Base-by-base conservation (phyloP, 2,329 filamentous ascomycete genomes). In the Mycosphaerella arachidis region DNA sequence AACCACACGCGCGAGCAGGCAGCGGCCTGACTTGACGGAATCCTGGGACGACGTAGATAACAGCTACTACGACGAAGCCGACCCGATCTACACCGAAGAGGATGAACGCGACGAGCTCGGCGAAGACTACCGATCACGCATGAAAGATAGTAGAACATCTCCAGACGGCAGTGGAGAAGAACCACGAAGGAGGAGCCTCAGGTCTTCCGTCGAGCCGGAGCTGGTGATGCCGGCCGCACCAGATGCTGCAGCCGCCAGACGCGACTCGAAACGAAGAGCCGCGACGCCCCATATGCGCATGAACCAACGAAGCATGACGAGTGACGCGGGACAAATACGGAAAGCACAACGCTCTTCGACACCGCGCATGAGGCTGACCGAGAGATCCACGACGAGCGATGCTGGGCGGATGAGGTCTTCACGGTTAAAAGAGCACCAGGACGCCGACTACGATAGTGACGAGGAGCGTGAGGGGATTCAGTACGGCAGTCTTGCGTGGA, bases 141-240 rank as follows among this genome's bases (percentile, higher is more conserved):
- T 57, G 40, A 58, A 57, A 16, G 64, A 59, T 48, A 66, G 58
- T 9, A 65, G 62, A 33, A 63, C 58, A 12, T 54, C 58, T 30
- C 33, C 31, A 55, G 58, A 46, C 50, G 63, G 27, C 46, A 51
- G 6, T 20, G 45, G 31, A 52, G 61, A 63, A 45, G 54, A 53
- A 33, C 63, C 64, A 27, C 63, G 52, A 40, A 68, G 59, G 52
- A 61, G 63, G n/a, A 62, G 33, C 54, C 65, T 64, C 20, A 54
- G 65, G 40, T 67, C 63, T 10, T 72, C 71, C 24, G 66, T 65
- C 8, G 75, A 74, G 53, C 75, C 76, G 7, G 72, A 74, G 58
- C 72, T 79, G 59, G 74, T 78, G 57, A 79, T 78, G 77, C 78
- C 78, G 7, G 69, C 73, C 8, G 71, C 69, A 48, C 70, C 70